A percentile compares a stretch with the other conserved stretches of the same genome.
Evolutionary conservation across 768 basidiomycete genomes (phyloP).

Genomic region (Pisolithus marmoratus): DNA sequence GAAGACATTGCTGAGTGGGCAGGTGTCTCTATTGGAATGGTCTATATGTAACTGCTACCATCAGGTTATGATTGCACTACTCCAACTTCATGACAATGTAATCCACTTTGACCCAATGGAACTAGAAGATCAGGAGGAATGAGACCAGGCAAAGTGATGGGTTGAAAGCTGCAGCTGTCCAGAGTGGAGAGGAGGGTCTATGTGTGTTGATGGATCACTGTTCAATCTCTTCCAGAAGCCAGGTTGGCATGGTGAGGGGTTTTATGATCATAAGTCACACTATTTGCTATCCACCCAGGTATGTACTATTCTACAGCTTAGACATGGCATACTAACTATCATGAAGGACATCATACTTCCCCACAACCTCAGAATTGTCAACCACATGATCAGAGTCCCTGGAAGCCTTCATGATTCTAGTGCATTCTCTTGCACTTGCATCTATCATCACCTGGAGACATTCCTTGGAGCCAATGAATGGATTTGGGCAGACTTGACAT

Average conservation of each 20-base stretch:
- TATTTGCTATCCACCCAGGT: slow-evolving; percentile 13
- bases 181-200: slow-evolving; percentile 5
- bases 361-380: too few relatives aligned
- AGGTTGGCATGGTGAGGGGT: slow-evolving; percentile 12
- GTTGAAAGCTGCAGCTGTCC: neutral
- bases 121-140: neutral
- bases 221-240: slow-evolving; percentile 18
- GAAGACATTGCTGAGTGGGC: slow-evolving; percentile 18
- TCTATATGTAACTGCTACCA: slow-evolving; percentile 16
- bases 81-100: slow-evolving; percentile 4
- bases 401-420: too few relatives aligned
- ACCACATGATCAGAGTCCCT: too few relatives aligned
- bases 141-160: neutral
- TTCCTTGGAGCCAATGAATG: too few relatives aligned
- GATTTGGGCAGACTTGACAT: too few relatives aligned
- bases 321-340: too few relatives aligned
- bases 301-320: neutral
- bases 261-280: slow-evolving; percentile 8
- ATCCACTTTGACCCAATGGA: slow-evolving; percentile 6
- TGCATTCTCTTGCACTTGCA: too few relatives aligned
- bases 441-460: too few relatives aligned
- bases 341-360: too few relatives aligned
- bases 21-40: slow-evolving; percentile 14
- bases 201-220: slow-evolving; percentile 8
- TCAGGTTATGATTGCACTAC: slow-evolving; percentile 10